Conservation (phyloP, 2,329 filamentous ascomycete species). For the Bipolaris oryzae region DNA sequence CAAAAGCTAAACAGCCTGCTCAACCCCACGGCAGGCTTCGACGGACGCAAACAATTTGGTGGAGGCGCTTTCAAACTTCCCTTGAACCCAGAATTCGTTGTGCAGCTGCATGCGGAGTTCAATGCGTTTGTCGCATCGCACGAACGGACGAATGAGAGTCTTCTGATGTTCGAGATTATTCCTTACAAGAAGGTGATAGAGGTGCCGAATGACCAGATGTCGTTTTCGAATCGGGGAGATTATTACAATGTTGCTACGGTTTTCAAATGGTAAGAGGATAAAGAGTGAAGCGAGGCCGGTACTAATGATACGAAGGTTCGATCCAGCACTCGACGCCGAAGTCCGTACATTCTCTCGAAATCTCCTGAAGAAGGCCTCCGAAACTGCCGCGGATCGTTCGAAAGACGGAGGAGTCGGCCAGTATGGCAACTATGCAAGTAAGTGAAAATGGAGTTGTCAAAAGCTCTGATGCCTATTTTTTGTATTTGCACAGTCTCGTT, state of each 20-base stretch:
- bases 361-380: constrained; percentile 34
- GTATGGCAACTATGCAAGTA: constrained; percentile 43
- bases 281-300: neutral
- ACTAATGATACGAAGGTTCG: constrained; percentile 26
- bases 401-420: constrained; percentile 36
- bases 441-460: neutral
- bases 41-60: constrained; percentile 48
- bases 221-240: constrained; percentile 40
- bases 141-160: constrained; percentile 32
- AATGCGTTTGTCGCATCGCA: constrained; percentile 32
- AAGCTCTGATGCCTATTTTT: neutral
- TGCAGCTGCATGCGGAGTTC: constrained; percentile 34
- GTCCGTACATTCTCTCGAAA: constrained; percentile 34
- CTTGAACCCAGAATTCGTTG: constrained; percentile 31
- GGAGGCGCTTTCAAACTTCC: constrained; percentile 47
- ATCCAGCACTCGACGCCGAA: constrained; percentile 32
- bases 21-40: constrained; percentile 37
- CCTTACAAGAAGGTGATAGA: constrained; percentile 35
- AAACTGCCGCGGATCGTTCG: constrained; percentile 25
- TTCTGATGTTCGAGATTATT: constrained; percentile 39
- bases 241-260: constrained; percentile 43
- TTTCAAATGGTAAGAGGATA: constrained; percentile 37
- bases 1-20: constrained; percentile 41
- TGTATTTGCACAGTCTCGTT: neutral
- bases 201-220: constrained; percentile 31